phyloP scores from a whole-genome alignment of 1,284 basidiomycete genomes.

The Pseudozyma thailandica region DNA sequence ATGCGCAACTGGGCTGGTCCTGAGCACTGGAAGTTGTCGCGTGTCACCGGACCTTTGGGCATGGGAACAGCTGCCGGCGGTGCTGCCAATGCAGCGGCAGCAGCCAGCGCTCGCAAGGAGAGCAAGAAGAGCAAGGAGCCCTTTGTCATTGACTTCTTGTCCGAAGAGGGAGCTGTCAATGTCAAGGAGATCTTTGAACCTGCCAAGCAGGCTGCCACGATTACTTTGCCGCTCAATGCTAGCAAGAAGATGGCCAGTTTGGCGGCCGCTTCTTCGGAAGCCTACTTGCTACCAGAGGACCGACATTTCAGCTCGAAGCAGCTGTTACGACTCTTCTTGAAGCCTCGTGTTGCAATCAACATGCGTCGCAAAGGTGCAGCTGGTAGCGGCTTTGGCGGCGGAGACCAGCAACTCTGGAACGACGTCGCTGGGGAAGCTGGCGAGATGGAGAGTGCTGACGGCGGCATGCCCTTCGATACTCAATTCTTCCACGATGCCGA shows the following conservation, averaged over 20 bases:
- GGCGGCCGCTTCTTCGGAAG: constrained; percentile 38
- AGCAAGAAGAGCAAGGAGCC: constrained; percentile 73
- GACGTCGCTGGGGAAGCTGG: constrained; percentile 74
- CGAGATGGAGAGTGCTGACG: constrained; percentile 29
- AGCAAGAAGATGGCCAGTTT: constrained; percentile 68
- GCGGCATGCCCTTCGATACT: constrained; percentile 81
- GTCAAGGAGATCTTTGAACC: constrained; percentile 81
- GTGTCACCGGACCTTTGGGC: constrained; percentile 39
- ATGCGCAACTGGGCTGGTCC: constrained; percentile 98
- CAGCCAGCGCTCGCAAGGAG: constrained; percentile 26
- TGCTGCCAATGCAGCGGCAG: constrained; percentile 22
- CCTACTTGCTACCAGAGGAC: constrained; percentile 90
- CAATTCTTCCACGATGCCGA: constrained; percentile 97
- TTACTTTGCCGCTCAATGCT: constrained; percentile 69
- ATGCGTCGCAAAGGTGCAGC: constrained; percentile 78
- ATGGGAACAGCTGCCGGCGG: constrained; percentile 25
- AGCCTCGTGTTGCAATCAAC: constrained; percentile 72
- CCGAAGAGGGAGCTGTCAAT: constrained; percentile 73
- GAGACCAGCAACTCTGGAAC: constrained; percentile 95
- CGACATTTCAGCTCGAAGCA: constrained; percentile 95
- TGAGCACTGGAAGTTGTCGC: constrained; percentile 90
- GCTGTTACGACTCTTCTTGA: constrained; percentile 89
- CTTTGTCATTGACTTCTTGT: constrained; percentile 86
- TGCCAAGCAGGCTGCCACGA: constrained; percentile 61
- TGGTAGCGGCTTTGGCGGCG: constrained; percentile 79